phyloP scores from a whole-genome alignment of 805 yeast species.

The Candida ulmi region DNA sequence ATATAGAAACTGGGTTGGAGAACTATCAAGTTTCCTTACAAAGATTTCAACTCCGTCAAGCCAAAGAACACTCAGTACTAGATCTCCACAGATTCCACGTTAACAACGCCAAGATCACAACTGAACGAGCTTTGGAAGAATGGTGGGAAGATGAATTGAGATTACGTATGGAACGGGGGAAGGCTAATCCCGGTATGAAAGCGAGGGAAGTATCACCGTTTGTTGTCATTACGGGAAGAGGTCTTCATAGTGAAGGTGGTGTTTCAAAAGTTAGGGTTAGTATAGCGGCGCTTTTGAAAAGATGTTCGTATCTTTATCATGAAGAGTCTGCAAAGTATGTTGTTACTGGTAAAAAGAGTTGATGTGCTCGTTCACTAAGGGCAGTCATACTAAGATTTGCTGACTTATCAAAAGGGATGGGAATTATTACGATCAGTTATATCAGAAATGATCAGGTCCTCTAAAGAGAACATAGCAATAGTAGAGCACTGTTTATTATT shows the following conservation, averaged over 20 bases:
- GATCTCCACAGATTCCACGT: conserved; percentile 58
- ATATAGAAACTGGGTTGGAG: background rate
- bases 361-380: no score
- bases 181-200: conserved; percentile 27
- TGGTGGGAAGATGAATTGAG: conserved; percentile 65
- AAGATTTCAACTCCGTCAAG: conserved; percentile 10
- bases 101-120: conserved; percentile 37
- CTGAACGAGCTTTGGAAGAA: conserved; percentile 29
- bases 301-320: conserved; percentile 34
- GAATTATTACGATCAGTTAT: no score
- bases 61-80: conserved; percentile 22
- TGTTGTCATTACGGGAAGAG: conserved; percentile 59
- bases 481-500: background rate
- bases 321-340: conserved; percentile 41
- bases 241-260: conserved; percentile 61
- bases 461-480: no score
- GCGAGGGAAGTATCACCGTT: conserved; percentile 40
- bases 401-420: no score
- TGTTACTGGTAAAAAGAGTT: conserved; percentile 39
- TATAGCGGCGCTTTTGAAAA: conserved; percentile 35
- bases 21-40: conserved; percentile 9
- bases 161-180: conserved; percentile 37
- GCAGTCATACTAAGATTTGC: no score
- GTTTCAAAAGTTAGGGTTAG: conserved; percentile 39
- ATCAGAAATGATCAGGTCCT: no score